These are phyloP conservation scores for Stachybotrys elegans DNA, from an alignment of 2,329 filamentous ascomycete species.

Conservation along the genomic window DNA sequence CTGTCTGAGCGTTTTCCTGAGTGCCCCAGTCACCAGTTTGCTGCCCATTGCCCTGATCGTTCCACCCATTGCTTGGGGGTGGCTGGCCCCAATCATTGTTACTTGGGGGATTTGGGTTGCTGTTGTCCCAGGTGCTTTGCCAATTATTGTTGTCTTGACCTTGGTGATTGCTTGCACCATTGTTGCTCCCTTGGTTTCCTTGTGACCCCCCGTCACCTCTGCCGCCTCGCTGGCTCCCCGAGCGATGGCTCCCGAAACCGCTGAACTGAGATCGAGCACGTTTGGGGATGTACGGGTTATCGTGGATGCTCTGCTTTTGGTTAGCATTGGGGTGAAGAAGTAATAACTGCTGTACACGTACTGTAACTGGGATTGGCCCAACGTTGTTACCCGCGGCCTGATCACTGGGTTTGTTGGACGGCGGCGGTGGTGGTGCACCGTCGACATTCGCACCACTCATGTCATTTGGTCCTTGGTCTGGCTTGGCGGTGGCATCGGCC, in stretches of 20 bases:
- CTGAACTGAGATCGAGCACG: conserved; percentile 14
- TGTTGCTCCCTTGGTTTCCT: conserved; percentile 4
- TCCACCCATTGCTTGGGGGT: no score
- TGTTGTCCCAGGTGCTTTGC: no score
- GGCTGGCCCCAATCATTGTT: conserved; percentile 4
- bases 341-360: no score
- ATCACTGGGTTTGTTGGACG: conserved; percentile 15
- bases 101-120: not conserved
- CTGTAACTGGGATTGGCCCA: conserved; percentile 12
- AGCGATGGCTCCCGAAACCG: conserved; percentile 9
- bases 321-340: no score
- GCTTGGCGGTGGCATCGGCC: no score
- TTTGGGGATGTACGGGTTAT: conserved; percentile 21
- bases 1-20: not conserved
- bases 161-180: conserved; percentile 3
- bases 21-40: not conserved
- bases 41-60: not conserved
- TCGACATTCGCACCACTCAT: no score
- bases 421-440: no score
- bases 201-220: conserved; percentile 2
- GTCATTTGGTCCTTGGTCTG: conserved; percentile 6
- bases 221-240: conserved; percentile 4
- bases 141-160: conserved; percentile 1
- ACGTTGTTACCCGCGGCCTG: conserved; percentile 23
- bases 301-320: conserved; percentile 6